These are phyloP conservation scores for Lactarius indigo DNA, from an alignment of 768 basidiomycete species.

Conservation along the genomic window DNA sequence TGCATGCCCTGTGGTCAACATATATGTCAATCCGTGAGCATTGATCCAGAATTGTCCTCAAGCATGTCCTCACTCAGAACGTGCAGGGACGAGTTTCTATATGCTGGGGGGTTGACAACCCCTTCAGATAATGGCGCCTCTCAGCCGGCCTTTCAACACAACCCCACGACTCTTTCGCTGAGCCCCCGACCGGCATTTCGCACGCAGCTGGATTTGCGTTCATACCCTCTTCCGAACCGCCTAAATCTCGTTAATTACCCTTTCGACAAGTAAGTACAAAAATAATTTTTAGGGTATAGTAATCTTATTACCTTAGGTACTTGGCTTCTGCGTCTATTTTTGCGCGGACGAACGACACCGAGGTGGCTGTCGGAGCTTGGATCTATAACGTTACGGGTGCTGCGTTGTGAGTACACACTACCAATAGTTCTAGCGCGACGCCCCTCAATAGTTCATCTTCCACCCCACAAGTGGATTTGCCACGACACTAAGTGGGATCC, in stretches of 20 bases:
- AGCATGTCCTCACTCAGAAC: not conserved
- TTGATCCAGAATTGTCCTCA: no score
- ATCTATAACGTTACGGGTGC: not conserved
- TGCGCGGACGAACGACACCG: slow-evolving; percentile 12
- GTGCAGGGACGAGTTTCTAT: slow-evolving; percentile 5
- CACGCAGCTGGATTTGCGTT: not conserved
- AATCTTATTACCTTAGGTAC: not conserved
- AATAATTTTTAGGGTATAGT: not conserved
- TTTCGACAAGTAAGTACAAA: slow-evolving; percentile 8
- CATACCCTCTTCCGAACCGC: not conserved
- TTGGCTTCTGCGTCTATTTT: not conserved
- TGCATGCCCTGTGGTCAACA: slow-evolving; percentile 9
- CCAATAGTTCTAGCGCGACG: no score
- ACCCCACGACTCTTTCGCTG: slow-evolving; percentile 3
- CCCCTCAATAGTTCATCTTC: not conserved
- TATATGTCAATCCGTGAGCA: slow-evolving; percentile 17
- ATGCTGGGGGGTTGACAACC: not conserved
- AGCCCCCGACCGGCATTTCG: not conserved
- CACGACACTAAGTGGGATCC: not conserved
- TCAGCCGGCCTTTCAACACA: slow-evolving; percentile 8
- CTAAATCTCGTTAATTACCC: slow-evolving; percentile 11
- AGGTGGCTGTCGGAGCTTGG: slow-evolving; percentile 3
- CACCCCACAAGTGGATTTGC: slow-evolving; percentile 3
- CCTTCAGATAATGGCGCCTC: not conserved
- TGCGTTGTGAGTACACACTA: slow-evolving; percentile 7